Base-by-base conservation (phyloP, 306 rosid genomes). In the Cyamopsis tetragonoloba region DNA sequence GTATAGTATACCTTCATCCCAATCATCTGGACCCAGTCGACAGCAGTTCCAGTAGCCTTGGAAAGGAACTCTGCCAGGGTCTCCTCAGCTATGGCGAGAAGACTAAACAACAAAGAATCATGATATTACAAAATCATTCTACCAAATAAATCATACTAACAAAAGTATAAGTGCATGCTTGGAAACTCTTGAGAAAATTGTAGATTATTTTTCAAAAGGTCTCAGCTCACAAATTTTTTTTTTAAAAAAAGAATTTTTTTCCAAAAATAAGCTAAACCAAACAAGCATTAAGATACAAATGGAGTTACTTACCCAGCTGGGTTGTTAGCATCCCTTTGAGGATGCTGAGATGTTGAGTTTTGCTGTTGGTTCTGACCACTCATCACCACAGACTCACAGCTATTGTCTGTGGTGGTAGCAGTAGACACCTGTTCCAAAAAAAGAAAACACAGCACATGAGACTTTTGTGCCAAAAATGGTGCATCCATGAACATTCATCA, bases 11-110 rank as follows among this genome's bases (percentile, higher is more conserved):
- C 98, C 98, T 93, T 93, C 97, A 93, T 93, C 98, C 98, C 98
- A 93, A 93, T 93, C 96, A 89, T 87, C 93, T 93, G 98, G 72
- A 93, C 98, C 98, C 98, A 93, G 97, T 93, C 89, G 86, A 93
- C 96, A 93, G 98, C 98, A 83, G 98, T 93, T 86, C 98, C 97
- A 30, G 98, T 93, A 84, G 98, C 98, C 95, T 93, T 93, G 47
- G 98, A 87, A 72, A 93, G 95, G 93, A 93, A 93, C 98, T 93
- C 98, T 84, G 98, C 98, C 93, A 93, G 83, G 98, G 98, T 90
- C 96, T 88, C 98, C 93, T 93, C 97, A 1, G 98, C 98, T 14
- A 93, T 76, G 6, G 97, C 95, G 30, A 89, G 96, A 74, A 93
- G 98, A 86, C 98, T 89, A 61, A 8, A 8, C 7, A 3, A 46